A percentile compares a stretch with the other conserved stretches of the same genome.
Conservation (phyloP, 768 basidiomycete genomes). For the Sarcodon sp. region DNA sequence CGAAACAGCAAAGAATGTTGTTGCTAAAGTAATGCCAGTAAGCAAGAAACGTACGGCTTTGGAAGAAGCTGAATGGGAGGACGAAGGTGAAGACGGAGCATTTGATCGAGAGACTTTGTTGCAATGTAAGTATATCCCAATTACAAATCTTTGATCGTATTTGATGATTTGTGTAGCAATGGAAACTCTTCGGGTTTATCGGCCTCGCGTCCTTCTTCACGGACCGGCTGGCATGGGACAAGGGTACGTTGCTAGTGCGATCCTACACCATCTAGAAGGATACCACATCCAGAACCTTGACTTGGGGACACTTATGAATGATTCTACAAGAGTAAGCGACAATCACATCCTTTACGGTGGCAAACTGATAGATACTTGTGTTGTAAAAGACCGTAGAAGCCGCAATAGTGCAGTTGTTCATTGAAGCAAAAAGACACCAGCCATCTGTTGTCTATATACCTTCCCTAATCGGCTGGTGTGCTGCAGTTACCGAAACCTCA, state of each 20-base stretch:
- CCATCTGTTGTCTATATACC: conserved; percentile 95
- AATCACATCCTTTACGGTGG: not conserved
- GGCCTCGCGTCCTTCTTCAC: conserved; percentile 77
- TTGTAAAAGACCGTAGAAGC: conserved; percentile 69
- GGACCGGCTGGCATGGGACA: conserved; percentile 86
- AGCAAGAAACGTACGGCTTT: conserved; percentile 74
- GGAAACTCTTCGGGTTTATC: conserved; percentile 82
- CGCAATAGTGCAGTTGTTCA: conserved; percentile 86
- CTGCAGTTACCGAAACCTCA: conserved; percentile 73
- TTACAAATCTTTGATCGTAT: not conserved
- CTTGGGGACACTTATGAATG: conserved; percentile 76
- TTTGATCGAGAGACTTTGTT: conserved; percentile 81
- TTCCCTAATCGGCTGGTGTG: conserved; percentile 75
- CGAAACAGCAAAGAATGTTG: conserved; percentile 55
- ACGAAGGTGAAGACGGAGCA: conserved; percentile 68
- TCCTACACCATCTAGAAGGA: conserved; percentile 89
- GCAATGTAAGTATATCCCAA: conserved; percentile 44
- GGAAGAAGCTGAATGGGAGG: conserved; percentile 94
- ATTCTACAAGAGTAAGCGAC: conserved; percentile 70
- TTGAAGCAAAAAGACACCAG: conserved; percentile 94
- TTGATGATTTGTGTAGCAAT: conserved; percentile 42
- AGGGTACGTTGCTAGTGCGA: conserved; percentile 77
- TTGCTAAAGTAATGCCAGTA: conserved; percentile 67
- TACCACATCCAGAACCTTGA: conserved; percentile 93
- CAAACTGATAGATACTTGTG: conserved; percentile 1